Evolutionary conservation across 176 grass and related monocot species (phyloP), one percentile per base, ranked within the genome.

Genomic region (Avena atlantica): DNA sequence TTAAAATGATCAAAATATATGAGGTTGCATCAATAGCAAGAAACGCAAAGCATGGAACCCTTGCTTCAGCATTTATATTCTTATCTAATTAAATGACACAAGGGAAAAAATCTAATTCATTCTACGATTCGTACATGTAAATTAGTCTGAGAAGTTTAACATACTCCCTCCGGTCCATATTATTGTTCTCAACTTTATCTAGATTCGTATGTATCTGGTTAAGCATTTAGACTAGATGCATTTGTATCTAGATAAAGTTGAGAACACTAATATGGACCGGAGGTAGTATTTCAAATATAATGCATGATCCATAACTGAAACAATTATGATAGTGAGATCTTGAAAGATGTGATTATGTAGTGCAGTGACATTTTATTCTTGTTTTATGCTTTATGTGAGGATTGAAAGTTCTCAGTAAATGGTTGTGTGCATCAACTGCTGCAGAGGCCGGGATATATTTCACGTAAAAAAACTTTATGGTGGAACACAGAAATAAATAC

Each of bases 261-360:
- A 34, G 31, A 34, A 34, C 31, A 34, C 31, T 34, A 34, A 34
- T 34, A 34, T 34, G 31, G 31, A 34, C 31, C 31, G 31, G 31
- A 34, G 31, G 31, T 34, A 34, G 31, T 34, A 27, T 61, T 34
- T 63, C 40, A 83, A 59, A 55, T 62, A 47, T 29, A 79, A 64
- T 81, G 27, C 12, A 81, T 73, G 49, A 72, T 73, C 14, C 25
- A 78, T 62, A 60, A 70, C 13, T 78, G 55, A 88, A 88, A 75
- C 19, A 76, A 15, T 45, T 55, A 72, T 47, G 53, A 87, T 25
- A 34, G 12, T 19, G 12, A 52, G 12, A 63, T 7, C 48, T 56
- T 50, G 65, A 17, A 15, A 68, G 15, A 20, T 84, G 80, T 80
- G 66, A 31, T 77, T 82, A 48, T 47, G 20, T 48, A 56, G 45